A percentile compares a stretch with the other conserved stretches of the same genome.
Conservation (phyloP, 768 basidiomycete genomes). For the Daedaleopsis sinensis region DNA sequence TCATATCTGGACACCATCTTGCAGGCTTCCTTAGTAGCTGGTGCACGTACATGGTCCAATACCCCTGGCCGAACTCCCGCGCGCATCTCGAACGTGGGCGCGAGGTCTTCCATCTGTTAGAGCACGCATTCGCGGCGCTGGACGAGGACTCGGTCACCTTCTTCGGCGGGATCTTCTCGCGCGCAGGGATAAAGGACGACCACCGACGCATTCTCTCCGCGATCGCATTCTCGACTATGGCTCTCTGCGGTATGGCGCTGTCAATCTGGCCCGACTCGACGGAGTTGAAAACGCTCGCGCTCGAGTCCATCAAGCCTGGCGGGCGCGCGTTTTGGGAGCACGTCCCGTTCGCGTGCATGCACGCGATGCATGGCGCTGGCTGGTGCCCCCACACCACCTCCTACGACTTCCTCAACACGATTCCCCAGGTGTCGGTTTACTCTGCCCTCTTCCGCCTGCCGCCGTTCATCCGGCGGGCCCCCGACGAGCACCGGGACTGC, state of each 20-base stretch:
- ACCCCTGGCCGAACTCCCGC: neutral
- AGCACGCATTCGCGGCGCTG: neutral
- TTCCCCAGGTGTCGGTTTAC: no score
- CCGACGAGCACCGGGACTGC: neutral
- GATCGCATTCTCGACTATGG: neutral
- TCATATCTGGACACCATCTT: neutral
- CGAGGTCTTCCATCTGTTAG: neutral
- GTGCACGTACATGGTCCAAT: neutral
- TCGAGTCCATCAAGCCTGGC: no score
- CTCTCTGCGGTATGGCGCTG: no score
- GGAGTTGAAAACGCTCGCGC: no score
- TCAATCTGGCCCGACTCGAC: no score
- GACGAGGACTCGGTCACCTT: neutral
- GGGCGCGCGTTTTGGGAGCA: no score
- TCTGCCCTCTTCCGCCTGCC: no score
- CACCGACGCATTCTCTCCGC: no score
- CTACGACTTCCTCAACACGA: neutral
- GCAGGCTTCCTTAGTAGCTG: neutral
- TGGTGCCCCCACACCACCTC: neutral
- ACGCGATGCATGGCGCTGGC: neutral
- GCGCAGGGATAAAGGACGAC: neutral
- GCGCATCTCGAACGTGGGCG: neutral
- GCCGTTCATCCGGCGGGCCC: no score
- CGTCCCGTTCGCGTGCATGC: no score
- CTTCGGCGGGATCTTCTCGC: neutral